These are phyloP conservation scores for Colletotrichum eremochloae DNA, from an alignment of 2,329 filamentous ascomycete species.

Conservation along the genomic window DNA sequence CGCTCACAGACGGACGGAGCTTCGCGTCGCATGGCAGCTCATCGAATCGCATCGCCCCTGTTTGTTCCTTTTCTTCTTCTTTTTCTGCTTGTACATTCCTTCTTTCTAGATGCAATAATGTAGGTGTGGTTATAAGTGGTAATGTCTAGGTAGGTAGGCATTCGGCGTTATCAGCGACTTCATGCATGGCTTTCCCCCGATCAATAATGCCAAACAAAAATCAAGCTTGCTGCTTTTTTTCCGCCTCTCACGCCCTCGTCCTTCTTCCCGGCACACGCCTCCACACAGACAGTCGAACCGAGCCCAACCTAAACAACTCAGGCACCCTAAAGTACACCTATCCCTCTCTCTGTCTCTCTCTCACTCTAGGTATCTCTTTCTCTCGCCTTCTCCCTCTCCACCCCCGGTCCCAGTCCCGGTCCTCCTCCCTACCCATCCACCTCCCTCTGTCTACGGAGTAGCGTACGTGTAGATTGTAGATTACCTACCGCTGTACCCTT, in stretches of 20 bases:
- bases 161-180: background rate
- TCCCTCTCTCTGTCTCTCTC: background rate
- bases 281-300: slow-evolving; percentile 23
- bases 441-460: too few species aligned
- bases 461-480: too few species aligned
- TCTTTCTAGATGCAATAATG: too few species aligned
- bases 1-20: background rate
- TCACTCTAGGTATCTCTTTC: too few species aligned
- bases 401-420: background rate
- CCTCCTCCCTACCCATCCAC: background rate
- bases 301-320: slow-evolving; percentile 36
- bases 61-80: slow-evolving; percentile 37
- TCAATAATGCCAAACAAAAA: background rate
- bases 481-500: too few species aligned
- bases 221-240: background rate
- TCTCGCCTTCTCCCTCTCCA: background rate
- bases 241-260: slow-evolving; percentile 5
- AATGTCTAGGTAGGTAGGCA: too few species aligned
- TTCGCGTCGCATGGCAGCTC: slow-evolving; percentile 17
- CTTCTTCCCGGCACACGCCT: slow-evolving; percentile 16
- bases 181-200: background rate
- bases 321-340: background rate
- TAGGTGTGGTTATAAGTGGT: too few species aligned
- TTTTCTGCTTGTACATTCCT: too few species aligned
- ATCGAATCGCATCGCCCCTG: slow-evolving; percentile 28